Evolutionary conservation across 1,139 yeast genomes (phyloP), one percentile per base, ranked within the genome.

Genomic region (Debaryomycetaceae sp.): DNA sequence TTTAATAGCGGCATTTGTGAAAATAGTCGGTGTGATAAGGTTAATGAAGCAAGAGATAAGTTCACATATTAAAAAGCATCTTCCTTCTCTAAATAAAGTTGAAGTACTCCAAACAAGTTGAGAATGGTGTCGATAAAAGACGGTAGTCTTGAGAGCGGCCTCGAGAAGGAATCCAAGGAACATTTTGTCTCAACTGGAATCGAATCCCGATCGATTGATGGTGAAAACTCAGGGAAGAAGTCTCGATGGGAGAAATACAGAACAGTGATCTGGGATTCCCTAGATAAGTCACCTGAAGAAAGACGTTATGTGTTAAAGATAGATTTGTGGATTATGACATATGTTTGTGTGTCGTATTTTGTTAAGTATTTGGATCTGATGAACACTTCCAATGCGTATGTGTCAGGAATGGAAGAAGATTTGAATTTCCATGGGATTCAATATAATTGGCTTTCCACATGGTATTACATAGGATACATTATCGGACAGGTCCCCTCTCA

Each of bases 301-400:
- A 42, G 47, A 35, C 34, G 34, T 15, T 30, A 14, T n/a, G 17
- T 30, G 17, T 32, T 66, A 36, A 72, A 72, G 52, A 49, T 71
- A 11, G 78, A 73, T 49, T 47, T 57, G 22, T 58, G 59, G 39
- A 52, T 71, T 11, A 50, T 71, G 42, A 45, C 64, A 3, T 71
- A 63, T 43, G 60, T 61, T 35, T 63, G 63, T 51, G 41, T 63
- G 38, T 53, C 71, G 5, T 62, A 64, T 49, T 70, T 63, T 55
- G 73, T 75, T 42, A 77, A 75, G 45, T 70, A 73, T 44, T 63
- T 53, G 26, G 56, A 53, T 39, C 38, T 48, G 34, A 39, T 51
- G 30, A 52, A 52, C 35, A 39, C 52, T n/a, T 41, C 49, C 30
- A 52, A 53, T 34, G 59, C 59, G 5, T 56, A 55, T 36, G 57